Conservation (phyloP, 805 yeast genomes). For the Debaryomyces hansenii region DNA sequence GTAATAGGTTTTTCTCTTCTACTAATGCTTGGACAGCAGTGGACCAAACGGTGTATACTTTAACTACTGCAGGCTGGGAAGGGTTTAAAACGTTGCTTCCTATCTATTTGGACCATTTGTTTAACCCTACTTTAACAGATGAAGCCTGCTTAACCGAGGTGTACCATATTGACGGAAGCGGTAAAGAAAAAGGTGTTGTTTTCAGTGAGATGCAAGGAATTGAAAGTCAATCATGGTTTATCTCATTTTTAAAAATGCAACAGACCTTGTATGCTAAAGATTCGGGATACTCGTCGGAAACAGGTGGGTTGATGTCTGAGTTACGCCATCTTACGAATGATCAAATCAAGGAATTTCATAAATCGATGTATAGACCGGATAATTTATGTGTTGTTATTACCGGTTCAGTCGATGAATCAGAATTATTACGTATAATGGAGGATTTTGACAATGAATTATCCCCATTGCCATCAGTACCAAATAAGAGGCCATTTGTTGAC, state of each 20-base stretch:
- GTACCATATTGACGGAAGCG: conserved; percentile 88
- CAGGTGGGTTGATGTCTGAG: conserved; percentile 85
- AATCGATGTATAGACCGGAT: conserved; percentile 70
- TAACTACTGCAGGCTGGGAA: conserved; percentile 94
- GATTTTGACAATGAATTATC: conserved; percentile 62
- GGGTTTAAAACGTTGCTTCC: conserved; percentile 86
- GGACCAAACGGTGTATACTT: conserved; percentile 91
- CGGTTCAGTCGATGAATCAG: conserved; percentile 82
- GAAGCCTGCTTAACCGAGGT: conserved; percentile 93
- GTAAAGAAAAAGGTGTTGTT: conserved; percentile 93
- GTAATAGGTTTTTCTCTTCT: conserved; percentile 77
- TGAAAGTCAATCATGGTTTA: conserved; percentile 74
- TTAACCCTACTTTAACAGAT: conserved; percentile 83
- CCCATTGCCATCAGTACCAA: conserved; percentile 30
- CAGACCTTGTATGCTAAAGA: conserved; percentile 51
- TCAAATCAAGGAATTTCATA: conserved; percentile 76
- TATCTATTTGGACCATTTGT: conserved; percentile 82
- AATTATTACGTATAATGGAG: conserved; percentile 59
- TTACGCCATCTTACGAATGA: conserved; percentile 71
- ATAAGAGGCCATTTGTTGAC: conserved; percentile 79
- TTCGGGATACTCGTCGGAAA: conserved; percentile 88
- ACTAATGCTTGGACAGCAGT: conserved; percentile 98
- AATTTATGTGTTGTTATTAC: conserved; percentile 79
- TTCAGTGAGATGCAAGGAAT: conserved; percentile 96
- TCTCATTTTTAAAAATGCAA: conserved; percentile 59